Evolutionary conservation across 73 alveolate species (phyloP).

Genomic region (Paramecium caudatum): DNA sequence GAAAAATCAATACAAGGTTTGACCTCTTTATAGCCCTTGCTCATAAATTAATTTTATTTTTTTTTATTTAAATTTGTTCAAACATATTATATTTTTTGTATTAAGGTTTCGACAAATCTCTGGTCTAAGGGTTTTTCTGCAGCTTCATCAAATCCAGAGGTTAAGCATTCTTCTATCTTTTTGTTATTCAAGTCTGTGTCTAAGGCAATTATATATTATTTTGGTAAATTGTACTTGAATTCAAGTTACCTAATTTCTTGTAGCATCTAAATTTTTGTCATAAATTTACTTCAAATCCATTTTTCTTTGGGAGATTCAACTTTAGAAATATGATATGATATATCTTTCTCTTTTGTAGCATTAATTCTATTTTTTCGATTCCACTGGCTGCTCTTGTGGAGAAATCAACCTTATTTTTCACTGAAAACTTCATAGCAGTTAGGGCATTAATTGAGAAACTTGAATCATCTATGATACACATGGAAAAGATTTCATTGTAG

Average conservation of each 20-base stretch:
- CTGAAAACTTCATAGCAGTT: background rate
- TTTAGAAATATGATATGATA: background rate
- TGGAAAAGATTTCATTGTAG: background rate
- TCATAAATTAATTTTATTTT: too few species aligned
- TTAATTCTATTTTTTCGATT: background rate
- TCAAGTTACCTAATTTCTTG: background rate
- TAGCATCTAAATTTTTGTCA: background rate
- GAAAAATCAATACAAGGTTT: too few species aligned
- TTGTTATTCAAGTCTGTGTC: background rate
- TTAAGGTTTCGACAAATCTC: background rate
- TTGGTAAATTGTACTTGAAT: background rate
- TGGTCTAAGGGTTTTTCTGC: background rate
- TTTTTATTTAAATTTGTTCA: too few species aligned
- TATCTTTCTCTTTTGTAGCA: background rate
- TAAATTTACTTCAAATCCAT: background rate
- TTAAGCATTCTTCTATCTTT: background rate
- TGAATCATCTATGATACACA: background rate
- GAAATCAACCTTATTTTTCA: background rate
- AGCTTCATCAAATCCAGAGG: conserved; percentile 26
- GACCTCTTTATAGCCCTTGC: too few species aligned
- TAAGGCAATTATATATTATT: background rate
- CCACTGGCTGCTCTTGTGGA: background rate
- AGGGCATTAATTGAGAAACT: background rate
- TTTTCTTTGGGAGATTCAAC: background rate
- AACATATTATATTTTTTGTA: too few species aligned